Conservation (phyloP, 768 basidiomycete genomes). For the Leccinum subgranulosum region DNA sequence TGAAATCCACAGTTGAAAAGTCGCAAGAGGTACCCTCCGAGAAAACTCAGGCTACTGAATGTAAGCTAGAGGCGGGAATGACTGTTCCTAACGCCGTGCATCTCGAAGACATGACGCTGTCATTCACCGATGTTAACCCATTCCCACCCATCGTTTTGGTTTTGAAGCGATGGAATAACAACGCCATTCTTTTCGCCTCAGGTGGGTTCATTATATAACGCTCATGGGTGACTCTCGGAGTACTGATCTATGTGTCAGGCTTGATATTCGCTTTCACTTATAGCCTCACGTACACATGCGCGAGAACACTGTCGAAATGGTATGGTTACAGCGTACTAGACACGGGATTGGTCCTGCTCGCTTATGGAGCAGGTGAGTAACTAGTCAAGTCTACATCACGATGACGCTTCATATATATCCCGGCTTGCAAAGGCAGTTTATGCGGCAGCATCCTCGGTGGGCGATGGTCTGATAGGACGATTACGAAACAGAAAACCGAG, state of each 20-base stretch:
- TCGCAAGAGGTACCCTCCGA: conserved; percentile 8
- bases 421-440: conserved; percentile 39
- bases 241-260: conserved; percentile 37
- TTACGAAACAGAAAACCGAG: conserved; percentile 37
- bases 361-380: conserved; percentile 63
- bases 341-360: conserved; percentile 74
- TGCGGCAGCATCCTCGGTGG: conserved; percentile 58
- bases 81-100: neutral
- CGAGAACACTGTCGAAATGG: conserved; percentile 59
- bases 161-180: conserved; percentile 62
- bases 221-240: neutral
- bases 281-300: conserved; percentile 68
- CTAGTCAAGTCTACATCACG: neutral
- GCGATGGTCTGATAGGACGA: conserved; percentile 49
- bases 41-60: neutral
- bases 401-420: neutral
- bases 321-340: conserved; percentile 70
- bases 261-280: conserved; percentile 72
- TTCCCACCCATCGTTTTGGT: conserved; percentile 59
- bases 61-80: conserved; percentile 4
- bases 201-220: conserved; percentile 7
- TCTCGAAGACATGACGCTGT: conserved; percentile 44
- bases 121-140: conserved; percentile 70
- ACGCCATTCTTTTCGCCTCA: conserved; percentile 47
- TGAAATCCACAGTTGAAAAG: neutral